Base-by-base conservation (phyloP, 164 flowering plant species). In the grape (Vitis vinifera) region DNA sequence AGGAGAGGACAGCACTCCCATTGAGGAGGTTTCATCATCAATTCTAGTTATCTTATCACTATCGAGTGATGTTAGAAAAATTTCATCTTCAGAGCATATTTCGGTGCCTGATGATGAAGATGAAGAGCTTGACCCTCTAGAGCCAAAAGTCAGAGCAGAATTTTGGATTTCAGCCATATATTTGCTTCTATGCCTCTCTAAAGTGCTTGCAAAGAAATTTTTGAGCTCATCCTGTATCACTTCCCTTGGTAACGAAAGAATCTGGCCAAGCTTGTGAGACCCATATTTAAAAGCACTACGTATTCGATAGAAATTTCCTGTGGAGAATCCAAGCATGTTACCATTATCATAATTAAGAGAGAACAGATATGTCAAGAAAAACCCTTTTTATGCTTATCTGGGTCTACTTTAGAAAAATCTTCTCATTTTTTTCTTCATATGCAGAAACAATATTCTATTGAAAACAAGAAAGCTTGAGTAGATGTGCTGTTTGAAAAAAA, bases 231-330 rank as follows among this genome's bases (percentile, higher is more conserved):
- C 77, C 3, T 65, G 70, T 57, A 88, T 69, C 30, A 56, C 73
- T 50, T 73, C 81, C 52, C 55, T 13, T 9, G 96, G 84, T 67
- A 62, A 68, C 19, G 55, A 61, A 56, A 93, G 88, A 65, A 89
- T 77, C 16, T 65, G 76, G 4, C 91, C 89, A 69, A 93, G 96
- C 80, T 82, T 89, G 59, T 84, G 84, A 44, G 91, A 91, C 29
- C 97, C 94, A 81, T 81, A 86, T 48, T 77, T 78, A 57, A 93
- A 81, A 68, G 98, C 98, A 83, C 97, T 84, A 3, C 85, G 78
- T 71, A 93, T 91, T 15, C 97, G 88, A 71, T 72, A 83, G 67
- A 83, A 89, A 71, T 87, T 90, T 13, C 91, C 97, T 92, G 78
- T 17, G 67, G 7, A 58, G 47, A 53, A 73, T 16, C 31, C 56